A percentile compares a stretch with the other conserved stretches of the same genome.
Evolutionary conservation across 768 basidiomycete species (phyloP).

Genomic region (Favolaschia claudopus): DNA sequence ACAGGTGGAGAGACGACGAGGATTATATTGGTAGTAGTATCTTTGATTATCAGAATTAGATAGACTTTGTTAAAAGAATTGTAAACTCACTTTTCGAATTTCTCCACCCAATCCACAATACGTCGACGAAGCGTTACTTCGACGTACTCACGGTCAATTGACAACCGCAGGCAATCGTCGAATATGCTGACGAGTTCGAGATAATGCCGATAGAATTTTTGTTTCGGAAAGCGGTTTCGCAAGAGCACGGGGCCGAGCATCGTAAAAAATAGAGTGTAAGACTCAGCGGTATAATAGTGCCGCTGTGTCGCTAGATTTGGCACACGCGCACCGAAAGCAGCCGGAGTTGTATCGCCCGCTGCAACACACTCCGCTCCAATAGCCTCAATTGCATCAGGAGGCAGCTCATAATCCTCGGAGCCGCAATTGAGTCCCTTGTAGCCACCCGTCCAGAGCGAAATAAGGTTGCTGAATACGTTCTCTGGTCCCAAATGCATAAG

Average conservation of each 20-base stretch:
- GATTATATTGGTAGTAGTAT: constrained; percentile 2
- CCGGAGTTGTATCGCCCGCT: not conserved
- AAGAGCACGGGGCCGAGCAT: not conserved
- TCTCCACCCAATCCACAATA: not conserved
- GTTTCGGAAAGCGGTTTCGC: not conserved
- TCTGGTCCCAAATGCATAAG: constrained; percentile 60
- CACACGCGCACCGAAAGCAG: not conserved
- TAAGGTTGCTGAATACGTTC: constrained; percentile 50
- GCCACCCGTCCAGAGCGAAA: constrained; percentile 48
- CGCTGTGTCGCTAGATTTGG: not conserved
- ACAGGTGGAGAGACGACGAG: not conserved
- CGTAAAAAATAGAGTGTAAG: not conserved
- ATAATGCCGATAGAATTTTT: not conserved
- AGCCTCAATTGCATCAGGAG: not conserved
- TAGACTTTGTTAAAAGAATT: not conserved
- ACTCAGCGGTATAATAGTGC: not conserved
- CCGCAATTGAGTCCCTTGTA: constrained; percentile 49
- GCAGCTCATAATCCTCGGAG: constrained; percentile 33
- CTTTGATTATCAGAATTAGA: not conserved
- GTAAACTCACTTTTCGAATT: not conserved
- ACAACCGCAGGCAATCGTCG: not conserved
- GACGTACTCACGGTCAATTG: not conserved
- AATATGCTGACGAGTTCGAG: not conserved
- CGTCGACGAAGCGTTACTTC: not conserved
- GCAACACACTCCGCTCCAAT: not conserved